These are phyloP conservation scores for Tephrocybe sp. DNA, from an alignment of 768 basidiomycete genomes.

Conservation along the genomic window DNA sequence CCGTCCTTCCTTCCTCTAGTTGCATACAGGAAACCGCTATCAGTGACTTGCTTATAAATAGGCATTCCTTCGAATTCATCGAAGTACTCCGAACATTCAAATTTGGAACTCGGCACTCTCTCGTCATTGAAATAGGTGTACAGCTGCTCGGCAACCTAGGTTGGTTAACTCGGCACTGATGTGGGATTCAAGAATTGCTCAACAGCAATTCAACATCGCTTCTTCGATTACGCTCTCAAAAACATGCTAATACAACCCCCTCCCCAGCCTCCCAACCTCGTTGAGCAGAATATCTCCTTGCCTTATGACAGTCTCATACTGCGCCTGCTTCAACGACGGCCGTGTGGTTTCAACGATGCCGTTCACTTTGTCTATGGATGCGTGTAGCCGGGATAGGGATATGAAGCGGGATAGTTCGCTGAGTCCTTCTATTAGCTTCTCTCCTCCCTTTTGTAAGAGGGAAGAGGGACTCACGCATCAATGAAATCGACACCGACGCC, in stretches of 20 bases:
- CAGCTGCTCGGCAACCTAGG: no score
- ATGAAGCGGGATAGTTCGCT: constrained; percentile 95
- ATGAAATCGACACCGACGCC: constrained; percentile 89
- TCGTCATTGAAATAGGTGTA: no score
- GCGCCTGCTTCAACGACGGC: constrained; percentile 65
- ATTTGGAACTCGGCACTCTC: no score
- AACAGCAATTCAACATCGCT: no score
- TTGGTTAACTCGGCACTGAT: no score
- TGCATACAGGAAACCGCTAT: no score
- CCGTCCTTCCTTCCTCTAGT: no score
- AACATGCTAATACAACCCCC: constrained; percentile 79
- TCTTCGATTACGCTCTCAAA: no score
- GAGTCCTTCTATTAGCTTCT: background rate
- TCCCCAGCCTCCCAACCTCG: constrained; percentile 84
- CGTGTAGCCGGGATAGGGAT: constrained; percentile 79
- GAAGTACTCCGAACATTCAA: no score
- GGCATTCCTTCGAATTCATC: no score
- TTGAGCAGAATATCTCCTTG: constrained; percentile 90
- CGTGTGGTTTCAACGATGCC: constrained; percentile 93
- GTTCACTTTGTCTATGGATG: constrained; percentile 92
- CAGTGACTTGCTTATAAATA: no score
- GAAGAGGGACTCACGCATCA: constrained; percentile 60
- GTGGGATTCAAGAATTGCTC: no score
- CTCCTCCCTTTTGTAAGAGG: background rate
- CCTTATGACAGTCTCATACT: constrained; percentile 92